Percentiles rank a stretch among this genome's conserved stretches.
Conservation (phyloP, 208 protist genomes). For the Leishmania turanica region DNA sequence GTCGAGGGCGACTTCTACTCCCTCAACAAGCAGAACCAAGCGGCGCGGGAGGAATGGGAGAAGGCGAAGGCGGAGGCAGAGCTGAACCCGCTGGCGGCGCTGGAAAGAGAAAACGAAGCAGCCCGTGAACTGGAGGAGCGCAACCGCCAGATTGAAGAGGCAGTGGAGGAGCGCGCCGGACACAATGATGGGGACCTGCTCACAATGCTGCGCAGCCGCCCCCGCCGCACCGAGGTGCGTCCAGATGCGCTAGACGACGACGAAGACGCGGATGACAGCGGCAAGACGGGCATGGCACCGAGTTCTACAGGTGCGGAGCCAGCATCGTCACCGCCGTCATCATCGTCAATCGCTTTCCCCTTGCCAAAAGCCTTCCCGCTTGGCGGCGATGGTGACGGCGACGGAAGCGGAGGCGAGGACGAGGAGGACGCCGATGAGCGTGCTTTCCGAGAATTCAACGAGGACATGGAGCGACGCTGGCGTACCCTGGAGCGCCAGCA, state of each 20-base stretch:
- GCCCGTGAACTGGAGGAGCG: conserved; percentile 65
- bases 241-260: conserved; percentile 4
- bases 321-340: conserved; percentile 1
- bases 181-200: conserved; percentile 41
- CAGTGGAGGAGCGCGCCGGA: conserved; percentile 50
- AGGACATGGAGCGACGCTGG: conserved; percentile 36
- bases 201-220: conserved; percentile 36
- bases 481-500: conserved; percentile 31
- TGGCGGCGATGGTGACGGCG: background rate
- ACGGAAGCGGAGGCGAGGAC: background rate
- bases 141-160: conserved; percentile 67
- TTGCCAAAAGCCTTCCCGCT: background rate
- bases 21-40: conserved; percentile 73
- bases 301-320: background rate
- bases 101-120: conserved; percentile 80
- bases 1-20: conserved; percentile 71
- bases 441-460: conserved; percentile 22
- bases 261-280: background rate
- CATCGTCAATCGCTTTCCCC: background rate
- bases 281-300: background rate
- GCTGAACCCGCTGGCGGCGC: conserved; percentile 63
- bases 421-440: conserved; percentile 31
- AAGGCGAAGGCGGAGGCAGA: conserved; percentile 50
- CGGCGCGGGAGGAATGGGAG: conserved; percentile 48
- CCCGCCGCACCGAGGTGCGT: conserved; percentile 1